These are phyloP conservation scores for Hanseniaspora taiwanica DNA, from an alignment of 805 yeast genomes.

Conservation along the genomic window DNA sequence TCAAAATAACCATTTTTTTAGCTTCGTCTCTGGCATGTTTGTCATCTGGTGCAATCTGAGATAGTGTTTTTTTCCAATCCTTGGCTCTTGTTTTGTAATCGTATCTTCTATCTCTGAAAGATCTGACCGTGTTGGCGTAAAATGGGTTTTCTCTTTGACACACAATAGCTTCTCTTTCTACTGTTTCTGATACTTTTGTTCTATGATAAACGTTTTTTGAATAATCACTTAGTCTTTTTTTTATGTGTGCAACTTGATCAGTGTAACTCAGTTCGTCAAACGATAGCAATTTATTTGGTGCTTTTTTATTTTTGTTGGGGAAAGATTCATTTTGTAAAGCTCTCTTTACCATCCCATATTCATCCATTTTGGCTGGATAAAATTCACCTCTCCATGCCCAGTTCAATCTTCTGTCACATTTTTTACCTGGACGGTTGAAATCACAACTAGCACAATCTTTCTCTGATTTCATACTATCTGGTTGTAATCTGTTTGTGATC, in stretches of 20 bases:
- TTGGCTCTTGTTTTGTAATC: slow-evolving; percentile 90
- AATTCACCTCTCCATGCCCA: slow-evolving; percentile 99
- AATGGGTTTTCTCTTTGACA: slow-evolving; percentile 98
- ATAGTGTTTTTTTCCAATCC: slow-evolving; percentile 78
- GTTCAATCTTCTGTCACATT: slow-evolving; percentile 78
- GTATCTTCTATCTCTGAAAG: slow-evolving; percentile 90
- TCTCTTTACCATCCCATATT: slow-evolving; percentile 78
- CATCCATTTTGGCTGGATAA: slow-evolving; percentile 82
- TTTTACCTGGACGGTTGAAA: slow-evolving; percentile 88
- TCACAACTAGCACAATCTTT: slow-evolving; percentile 97
- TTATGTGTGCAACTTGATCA: slow-evolving; percentile 66
- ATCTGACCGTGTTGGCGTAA: slow-evolving; percentile 86
- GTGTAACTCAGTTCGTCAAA: slow-evolving; percentile 66
- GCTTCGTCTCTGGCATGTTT: slow-evolving; percentile 72
- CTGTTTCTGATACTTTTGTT: slow-evolving; percentile 66
- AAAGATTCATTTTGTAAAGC: slow-evolving; percentile 70
- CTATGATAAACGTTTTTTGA: slow-evolving; percentile 77
- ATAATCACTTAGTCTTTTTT: slow-evolving; percentile 69
- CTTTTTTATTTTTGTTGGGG: slow-evolving; percentile 43
- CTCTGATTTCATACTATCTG: slow-evolving; percentile 92
- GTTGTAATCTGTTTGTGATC: slow-evolving; percentile 94
- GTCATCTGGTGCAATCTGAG: slow-evolving; percentile 36
- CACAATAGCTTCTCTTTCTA: slow-evolving; percentile 82
- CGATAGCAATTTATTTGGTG: slow-evolving; percentile 42
- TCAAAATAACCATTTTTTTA: slow-evolving; percentile 80